Conservation (phyloP, 2,329 filamentous ascomycete genomes). For the Fusarium guadeloupense region DNA sequence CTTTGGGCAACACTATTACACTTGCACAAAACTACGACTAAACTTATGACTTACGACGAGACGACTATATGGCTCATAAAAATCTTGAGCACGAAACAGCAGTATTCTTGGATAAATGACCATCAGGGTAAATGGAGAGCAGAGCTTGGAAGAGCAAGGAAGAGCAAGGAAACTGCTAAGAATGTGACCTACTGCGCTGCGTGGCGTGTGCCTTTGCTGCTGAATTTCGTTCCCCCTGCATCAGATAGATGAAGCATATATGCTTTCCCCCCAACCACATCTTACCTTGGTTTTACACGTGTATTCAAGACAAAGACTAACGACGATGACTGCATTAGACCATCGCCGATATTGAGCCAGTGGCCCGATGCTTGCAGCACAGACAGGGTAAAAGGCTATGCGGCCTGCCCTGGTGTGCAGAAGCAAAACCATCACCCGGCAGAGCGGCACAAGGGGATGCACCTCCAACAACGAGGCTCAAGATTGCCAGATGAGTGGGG, state of each 20-base stretch:
- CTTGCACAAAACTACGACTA: conserved; percentile 10
- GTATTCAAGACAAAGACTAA: conserved; percentile 52
- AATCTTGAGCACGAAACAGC: conserved; percentile 21
- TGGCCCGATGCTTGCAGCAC: conserved; percentile 25
- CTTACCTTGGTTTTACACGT: conserved; percentile 34
- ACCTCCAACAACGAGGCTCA: conserved; percentile 13
- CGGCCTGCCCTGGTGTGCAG: conserved; percentile 17
- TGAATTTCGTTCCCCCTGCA: conserved; percentile 35
- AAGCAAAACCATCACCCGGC: conserved; percentile 16
- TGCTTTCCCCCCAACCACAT: conserved; percentile 28
- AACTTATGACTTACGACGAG: conserved; percentile 42
- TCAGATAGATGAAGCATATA: conserved; percentile 44
- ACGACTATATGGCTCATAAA: conserved; percentile 28
- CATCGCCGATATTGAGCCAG: conserved; percentile 48
- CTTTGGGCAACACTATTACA: not conserved
- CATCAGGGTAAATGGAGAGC: conserved; percentile 7
- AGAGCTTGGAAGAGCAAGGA: conserved; percentile 1
- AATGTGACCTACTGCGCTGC: conserved; percentile 41
- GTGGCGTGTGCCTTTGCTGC: conserved; percentile 34
- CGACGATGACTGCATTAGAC: conserved; percentile 54
- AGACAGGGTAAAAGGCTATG: conserved; percentile 8
- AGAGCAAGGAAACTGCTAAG: conserved; percentile 22
- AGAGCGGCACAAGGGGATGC: conserved; percentile 30
- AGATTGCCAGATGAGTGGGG: conserved; percentile 22
- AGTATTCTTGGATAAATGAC: conserved; percentile 11